Evolutionary conservation across 2,329 filamentous ascomycete species (phyloP).

Genomic region (Pestalotiopsis sp.): DNA sequence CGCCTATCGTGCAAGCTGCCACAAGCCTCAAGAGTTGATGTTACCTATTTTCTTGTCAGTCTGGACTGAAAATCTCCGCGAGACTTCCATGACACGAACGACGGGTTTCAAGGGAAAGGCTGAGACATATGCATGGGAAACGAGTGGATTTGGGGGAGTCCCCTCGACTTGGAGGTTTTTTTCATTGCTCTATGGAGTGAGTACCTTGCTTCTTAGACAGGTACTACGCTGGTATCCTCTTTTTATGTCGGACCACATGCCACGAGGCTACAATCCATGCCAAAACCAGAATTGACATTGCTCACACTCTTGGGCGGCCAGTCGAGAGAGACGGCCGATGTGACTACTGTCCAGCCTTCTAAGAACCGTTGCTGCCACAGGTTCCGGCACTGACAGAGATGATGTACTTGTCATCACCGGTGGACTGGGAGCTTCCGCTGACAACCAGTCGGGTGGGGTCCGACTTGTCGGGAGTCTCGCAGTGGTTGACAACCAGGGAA

Average conservation of each 20-base stretch:
- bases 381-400: not conserved
- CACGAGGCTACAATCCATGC: not conserved
- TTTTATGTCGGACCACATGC: not conserved
- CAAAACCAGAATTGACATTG: not conserved
- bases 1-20: too few species aligned
- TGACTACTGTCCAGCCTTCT: not conserved
- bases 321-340: not conserved
- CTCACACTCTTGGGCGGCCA: not conserved
- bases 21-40: too few species aligned
- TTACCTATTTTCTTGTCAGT: too few species aligned
- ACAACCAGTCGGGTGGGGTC: not conserved
- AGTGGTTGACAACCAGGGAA: not conserved
- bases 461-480: not conserved
- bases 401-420: not conserved
- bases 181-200: too few species aligned
- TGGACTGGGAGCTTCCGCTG: not conserved
- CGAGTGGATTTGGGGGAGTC: too few species aligned
- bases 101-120: too few species aligned
- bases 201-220: too few species aligned
- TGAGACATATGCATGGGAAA: too few species aligned
- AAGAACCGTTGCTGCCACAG: not conserved
- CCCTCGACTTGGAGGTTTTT: too few species aligned
- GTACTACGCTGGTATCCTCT: too few species aligned
- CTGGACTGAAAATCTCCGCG: too few species aligned
- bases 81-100: too few species aligned